phyloP scores from a whole-genome alignment of 139 green algal genomes.

The Chlorella sp. region DNA sequence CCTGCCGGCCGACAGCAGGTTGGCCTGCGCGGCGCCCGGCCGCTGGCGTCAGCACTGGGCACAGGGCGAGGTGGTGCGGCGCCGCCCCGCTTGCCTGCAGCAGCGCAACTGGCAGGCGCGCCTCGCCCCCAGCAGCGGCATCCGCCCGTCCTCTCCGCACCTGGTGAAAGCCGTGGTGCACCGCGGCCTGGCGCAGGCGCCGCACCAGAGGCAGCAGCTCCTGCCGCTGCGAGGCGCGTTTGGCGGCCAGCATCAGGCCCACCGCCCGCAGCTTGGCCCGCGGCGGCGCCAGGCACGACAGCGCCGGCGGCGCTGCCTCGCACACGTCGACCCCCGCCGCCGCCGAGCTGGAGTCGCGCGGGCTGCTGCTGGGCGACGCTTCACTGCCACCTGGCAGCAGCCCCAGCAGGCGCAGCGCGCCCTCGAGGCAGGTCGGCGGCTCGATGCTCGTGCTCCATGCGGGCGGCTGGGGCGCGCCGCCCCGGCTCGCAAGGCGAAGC shows the following conservation, averaged over 20 bases:
- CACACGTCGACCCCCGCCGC: neutral
- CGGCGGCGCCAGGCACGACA: neutral
- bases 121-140: neutral
- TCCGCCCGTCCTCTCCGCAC: neutral
- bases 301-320: neutral
- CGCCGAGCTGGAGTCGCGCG: too few relatives aligned
- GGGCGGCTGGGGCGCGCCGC: too few relatives aligned
- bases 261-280: constrained; percentile 12
- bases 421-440: neutral
- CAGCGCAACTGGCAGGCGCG: too few relatives aligned
- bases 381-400: neutral
- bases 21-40: constrained; percentile 6
- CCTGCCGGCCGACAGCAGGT: constrained; percentile 2
- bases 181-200: constrained; percentile 12
- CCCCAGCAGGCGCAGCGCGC: constrained; percentile 10
- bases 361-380: too few relatives aligned
- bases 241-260: constrained; percentile 12
- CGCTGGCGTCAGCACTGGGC: too few relatives aligned
- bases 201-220: constrained; percentile 22
- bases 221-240: neutral
- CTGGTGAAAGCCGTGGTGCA: constrained; percentile 29
- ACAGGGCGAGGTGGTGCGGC: neutral
- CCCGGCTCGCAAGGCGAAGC: too few relatives aligned
- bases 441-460: too few relatives aligned
- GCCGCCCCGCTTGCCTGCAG: neutral